Base-by-base conservation (phyloP, 257 asterid species). In the Solanum chiquidenum region DNA sequence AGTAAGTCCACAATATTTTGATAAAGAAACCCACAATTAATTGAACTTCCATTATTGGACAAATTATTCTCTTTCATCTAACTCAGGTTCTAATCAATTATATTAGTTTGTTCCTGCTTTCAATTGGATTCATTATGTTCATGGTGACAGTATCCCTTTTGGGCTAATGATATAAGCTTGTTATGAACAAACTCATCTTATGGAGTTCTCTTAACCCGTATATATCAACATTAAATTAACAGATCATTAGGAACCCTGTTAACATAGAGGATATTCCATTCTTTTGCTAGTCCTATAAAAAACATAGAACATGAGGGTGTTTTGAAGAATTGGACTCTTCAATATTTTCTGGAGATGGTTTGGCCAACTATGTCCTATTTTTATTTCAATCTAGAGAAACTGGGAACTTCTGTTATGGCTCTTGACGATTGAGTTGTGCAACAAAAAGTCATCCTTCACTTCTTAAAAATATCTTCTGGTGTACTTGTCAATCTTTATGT, bases 1-100 rank as follows among this genome's bases (percentile, higher is more conserved):
- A 89, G 99, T 97, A 90, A 93, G 99, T 92, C 64, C 79, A 71
- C 85, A 77, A 69, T 33, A 80, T 52, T 58, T 6, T 77, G 75
- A 76, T 71, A 69, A 69, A 6, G 29, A 40, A 85, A 6, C 80
- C 66, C 29, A 42, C 14, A 25, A 25, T 27, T 77, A 77, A 40
- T n/a, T 77, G 84, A 40, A 42, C 84, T 77, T 46, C 33, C 27
- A 80, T 9, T 80, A 27, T 79, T 79, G 40, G 25, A 16, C 60
- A 25, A 42, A 42, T 44, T 13, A 44, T 46, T 44, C 38, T 27
- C 66, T 42, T 14, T 18, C 37, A 46, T 44, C 9, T 44, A 16
- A 44, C 14, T 42, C 84, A 42, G 58, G 7, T 27, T 25, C 40
- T 5, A 29, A 44, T 18, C 68, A 5, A 29, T 42, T 79, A 79